Conservation (phyloP, 1,284 basidiomycete genomes). For the Vanrija humicola region DNA sequence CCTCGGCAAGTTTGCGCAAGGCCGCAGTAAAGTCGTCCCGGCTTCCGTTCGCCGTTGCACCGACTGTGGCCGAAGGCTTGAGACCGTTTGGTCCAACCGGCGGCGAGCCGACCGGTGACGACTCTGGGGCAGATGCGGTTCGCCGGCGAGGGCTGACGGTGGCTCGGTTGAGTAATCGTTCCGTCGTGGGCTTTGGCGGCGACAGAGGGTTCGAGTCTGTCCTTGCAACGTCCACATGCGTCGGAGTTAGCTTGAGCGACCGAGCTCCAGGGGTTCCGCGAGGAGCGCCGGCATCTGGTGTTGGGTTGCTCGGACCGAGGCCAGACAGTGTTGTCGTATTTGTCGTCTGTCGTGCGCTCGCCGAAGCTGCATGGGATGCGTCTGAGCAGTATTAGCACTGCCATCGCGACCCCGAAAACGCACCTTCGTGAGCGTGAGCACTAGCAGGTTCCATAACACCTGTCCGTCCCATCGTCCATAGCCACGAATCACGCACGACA, state of each 20-base stretch:
- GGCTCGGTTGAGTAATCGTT: conserved; percentile 25
- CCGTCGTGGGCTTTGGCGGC: conserved; percentile 25
- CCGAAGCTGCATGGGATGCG: not conserved
- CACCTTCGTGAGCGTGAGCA: conserved; percentile 15
- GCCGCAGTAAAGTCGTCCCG: conserved; percentile 11
- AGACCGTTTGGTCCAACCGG: not conserved
- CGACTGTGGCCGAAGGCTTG: not conserved
- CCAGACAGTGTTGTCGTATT: conserved; percentile 11
- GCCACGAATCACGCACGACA: conserved; percentile 36
- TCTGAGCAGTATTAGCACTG: not conserved
- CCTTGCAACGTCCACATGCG: conserved; percentile 29
- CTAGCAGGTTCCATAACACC: conserved; percentile 26
- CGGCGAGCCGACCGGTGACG: conserved; percentile 1
- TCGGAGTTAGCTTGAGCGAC: conserved; percentile 30
- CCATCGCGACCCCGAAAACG: not conserved
- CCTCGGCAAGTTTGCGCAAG: conserved; percentile 13
- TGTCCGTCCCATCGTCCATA: conserved; percentile 31
- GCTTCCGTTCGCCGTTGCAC: not conserved
- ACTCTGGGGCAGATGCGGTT: not conserved
- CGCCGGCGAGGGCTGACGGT: not conserved
- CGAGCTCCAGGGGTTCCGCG: conserved; percentile 10
- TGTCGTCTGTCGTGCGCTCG: conserved; percentile 1
- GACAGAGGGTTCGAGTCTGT: conserved; percentile 17
- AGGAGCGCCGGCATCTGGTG: not conserved
- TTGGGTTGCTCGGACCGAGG: not conserved